Evolutionary conservation across 116 monocot species (phyloP), one percentile per base, ranked within the genome.

Genomic region (Trichopus zeylanicus): DNA sequence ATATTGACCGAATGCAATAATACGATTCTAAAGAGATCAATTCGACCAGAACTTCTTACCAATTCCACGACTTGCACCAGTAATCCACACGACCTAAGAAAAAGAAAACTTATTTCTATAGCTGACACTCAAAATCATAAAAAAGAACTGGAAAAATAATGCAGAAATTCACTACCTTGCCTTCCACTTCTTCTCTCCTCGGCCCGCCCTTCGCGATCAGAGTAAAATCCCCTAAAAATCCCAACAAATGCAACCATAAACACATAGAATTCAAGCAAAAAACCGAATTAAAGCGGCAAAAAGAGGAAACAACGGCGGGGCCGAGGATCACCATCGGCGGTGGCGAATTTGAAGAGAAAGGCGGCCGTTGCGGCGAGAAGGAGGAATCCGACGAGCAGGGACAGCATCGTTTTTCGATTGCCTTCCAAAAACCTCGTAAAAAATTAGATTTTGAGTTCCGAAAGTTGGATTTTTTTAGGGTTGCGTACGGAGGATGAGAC

Each of bases 21-120:
- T n/a, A n/a, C n/a, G n/a, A n/a, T n/a, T n/a, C 37, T 37, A 8
- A 11, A 37, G 15, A 37, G 6, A 42, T 3, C 42, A 13, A 42
- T 42, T 42, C 7, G n/a, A 0, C 42, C 42, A 42, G 7, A 25
- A 22, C 53, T 7, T 4, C 10, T 73, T 67, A 87, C 82, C 94
- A 30, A 95, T 95, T 75, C 94, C 94, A 23, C 94, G 86, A 74
- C 94, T 95, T 12, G 94, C 94, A 6, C 94, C 94, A 28, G 94
- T 95, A 35, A 95, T 95, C 94, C 94, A 95, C 47, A 95, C 86
- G 21, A 89, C 94, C 94, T 95, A 53, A 55, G 3, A n/a, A n/a
- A n/a, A 15, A 73, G 11, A 33, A 33, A 16, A 16, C 48, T 33
- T 12, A 37, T 16, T 7, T 42, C 18, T 51, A 55, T 42, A 24